These are phyloP conservation scores for Sungouiozyma ichnusensis DNA, from an alignment of 805 yeast species.

Conservation along the genomic window DNA sequence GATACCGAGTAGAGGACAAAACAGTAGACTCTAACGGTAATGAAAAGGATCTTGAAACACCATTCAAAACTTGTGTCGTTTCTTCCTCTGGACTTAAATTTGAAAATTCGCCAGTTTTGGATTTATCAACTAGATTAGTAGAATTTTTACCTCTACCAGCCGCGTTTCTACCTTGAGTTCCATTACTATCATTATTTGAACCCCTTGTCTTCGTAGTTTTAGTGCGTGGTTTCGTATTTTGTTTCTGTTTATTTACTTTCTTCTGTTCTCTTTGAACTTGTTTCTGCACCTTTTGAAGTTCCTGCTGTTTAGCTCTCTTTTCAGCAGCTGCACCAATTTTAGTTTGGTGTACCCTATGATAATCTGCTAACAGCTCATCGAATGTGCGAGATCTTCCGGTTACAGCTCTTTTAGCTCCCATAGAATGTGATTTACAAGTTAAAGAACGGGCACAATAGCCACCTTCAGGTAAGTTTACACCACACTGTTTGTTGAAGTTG, in stretches of 20 bases:
- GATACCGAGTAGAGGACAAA: conserved; percentile 55
- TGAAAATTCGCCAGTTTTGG: conserved; percentile 30
- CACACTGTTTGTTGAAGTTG: conserved; percentile 91
- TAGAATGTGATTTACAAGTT: conserved; percentile 95
- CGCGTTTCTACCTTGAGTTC: conserved; percentile 19
- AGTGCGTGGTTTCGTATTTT: conserved; percentile 16
- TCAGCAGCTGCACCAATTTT: conserved; percentile 74
- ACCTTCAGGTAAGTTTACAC: conserved; percentile 89
- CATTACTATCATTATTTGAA: conserved; percentile 16
- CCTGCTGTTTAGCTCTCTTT: conserved; percentile 64
- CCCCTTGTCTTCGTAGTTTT: not conserved
- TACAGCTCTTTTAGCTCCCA: conserved; percentile 97
- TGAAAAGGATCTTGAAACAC: conserved; percentile 71
- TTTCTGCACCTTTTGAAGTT: conserved; percentile 25
- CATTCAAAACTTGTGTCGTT: conserved; percentile 81
- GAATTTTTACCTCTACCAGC: not conserved
- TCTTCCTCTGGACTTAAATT: conserved; percentile 83
- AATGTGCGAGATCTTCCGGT: conserved; percentile 88
- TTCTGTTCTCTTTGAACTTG: conserved; percentile 21
- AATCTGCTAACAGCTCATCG: conserved; percentile 76
- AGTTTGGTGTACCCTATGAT: conserved; percentile 88
- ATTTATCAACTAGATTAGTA: not conserved
- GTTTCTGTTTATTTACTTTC: conserved; percentile 27
- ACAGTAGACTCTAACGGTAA: conserved; percentile 74
- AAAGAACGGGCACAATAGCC: conserved; percentile 91